A percentile compares a stretch with the other conserved stretches of the same genome.
These are phyloP conservation scores for Neurospora sp. DNA, from an alignment of 495 filamentous ascomycete species.

Conservation along the genomic window DNA sequence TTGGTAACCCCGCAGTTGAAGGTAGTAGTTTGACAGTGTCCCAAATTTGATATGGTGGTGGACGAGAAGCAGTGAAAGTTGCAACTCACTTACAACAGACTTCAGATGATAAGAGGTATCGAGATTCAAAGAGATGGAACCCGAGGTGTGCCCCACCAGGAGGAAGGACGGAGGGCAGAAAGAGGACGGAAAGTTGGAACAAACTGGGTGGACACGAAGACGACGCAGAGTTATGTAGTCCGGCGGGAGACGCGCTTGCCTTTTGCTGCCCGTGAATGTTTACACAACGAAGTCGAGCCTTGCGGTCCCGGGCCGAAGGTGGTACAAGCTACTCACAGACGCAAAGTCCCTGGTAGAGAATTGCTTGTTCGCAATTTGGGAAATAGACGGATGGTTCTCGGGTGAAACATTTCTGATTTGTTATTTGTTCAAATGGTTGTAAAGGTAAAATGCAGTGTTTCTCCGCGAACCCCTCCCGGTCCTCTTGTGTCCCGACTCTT, in stretches of 20 bases:
- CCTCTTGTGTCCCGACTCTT: not conserved
- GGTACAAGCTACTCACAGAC: not conserved
- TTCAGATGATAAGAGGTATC: not conserved
- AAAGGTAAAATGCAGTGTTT: not conserved
- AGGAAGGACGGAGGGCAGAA: not conserved
- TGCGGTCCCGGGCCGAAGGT: not conserved
- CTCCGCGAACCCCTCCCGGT: not conserved
- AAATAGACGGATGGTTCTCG: not conserved
- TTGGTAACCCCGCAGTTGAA: not conserved
- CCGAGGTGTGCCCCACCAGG: not conserved
- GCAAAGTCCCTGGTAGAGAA: not conserved
- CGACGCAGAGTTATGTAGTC: not conserved
- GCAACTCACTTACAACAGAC: not conserved
- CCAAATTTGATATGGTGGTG: not conserved
- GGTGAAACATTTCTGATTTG: not conserved
- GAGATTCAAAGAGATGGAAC: not conserved
- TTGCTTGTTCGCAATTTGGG: not conserved
- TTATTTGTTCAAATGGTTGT: not conserved
- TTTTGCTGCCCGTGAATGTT: not conserved
- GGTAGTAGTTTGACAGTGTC: not conserved
- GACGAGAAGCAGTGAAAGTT: not conserved
- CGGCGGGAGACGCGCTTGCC: not conserved
- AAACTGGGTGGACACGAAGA: not conserved
- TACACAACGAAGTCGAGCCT: not conserved
- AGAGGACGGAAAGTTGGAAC: not conserved